phyloP scores from a whole-genome alignment of 805 yeast genomes.

The Candida dajiaensis region DNA sequence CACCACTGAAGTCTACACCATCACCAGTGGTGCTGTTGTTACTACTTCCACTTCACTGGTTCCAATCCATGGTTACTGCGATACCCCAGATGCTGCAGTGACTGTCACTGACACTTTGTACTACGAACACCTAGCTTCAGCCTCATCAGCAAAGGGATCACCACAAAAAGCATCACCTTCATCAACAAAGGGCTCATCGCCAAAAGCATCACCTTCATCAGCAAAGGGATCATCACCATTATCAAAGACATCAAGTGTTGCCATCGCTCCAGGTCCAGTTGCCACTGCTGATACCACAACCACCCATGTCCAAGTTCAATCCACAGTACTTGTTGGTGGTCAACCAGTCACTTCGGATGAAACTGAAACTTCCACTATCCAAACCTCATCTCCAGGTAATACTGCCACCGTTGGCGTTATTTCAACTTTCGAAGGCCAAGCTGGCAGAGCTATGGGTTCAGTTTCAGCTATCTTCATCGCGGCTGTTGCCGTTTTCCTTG shows the following conservation, averaged over 20 bases:
- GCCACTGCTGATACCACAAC: constrained; percentile 33
- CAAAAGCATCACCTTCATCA: background rate
- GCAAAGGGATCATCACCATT: background rate
- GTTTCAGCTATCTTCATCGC: constrained; percentile 88
- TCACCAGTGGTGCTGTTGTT: constrained; percentile 3
- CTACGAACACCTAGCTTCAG: constrained; percentile 3
- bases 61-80: constrained; percentile 2
- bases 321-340: constrained; percentile 47
- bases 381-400: background rate
- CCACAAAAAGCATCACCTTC: background rate
- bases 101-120: constrained; percentile 4
- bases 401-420: constrained; percentile 2
- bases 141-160: constrained; percentile 1
- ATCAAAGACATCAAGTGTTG: background rate
- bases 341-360: constrained; percentile 24
- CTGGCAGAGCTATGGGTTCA: constrained; percentile 83
- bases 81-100: constrained; percentile 1
- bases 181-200: background rate
- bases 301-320: constrained; percentile 25
- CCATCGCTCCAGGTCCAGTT: background rate
- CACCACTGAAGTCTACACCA: constrained; percentile 2
- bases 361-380: background rate
- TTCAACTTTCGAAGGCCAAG: constrained; percentile 29
- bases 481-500: constrained; percentile 10
- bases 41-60: background rate